Evolutionary conservation across 352 stramenopile genomes (phyloP).

Genomic region (Phytophthora cryptogea): DNA sequence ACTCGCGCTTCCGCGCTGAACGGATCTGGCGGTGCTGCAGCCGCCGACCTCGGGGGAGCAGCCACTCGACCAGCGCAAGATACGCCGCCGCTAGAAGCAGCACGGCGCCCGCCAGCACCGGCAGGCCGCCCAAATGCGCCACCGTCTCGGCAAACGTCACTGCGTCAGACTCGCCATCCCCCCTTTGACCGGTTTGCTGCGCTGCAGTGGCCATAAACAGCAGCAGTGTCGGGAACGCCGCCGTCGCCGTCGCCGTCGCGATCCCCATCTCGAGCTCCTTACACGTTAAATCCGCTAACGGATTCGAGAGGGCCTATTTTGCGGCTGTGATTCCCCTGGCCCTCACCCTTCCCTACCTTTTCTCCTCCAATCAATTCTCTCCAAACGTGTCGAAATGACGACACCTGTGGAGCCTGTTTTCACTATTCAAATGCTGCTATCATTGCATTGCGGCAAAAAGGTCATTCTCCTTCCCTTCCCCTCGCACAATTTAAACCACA

Average conservation of each 20-base stretch:
- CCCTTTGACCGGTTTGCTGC: not conserved
- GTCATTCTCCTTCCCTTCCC: conserved; percentile 27
- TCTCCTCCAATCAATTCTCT: conserved; percentile 54
- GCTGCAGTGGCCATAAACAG: not conserved
- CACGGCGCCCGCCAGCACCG: conserved; percentile 31
- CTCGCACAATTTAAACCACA: conserved; percentile 27
- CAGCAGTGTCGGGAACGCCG: not conserved
- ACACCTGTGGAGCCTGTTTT: not conserved
- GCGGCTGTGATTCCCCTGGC: conserved; percentile 39
- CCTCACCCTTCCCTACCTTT: conserved; percentile 58
- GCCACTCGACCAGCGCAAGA: conserved; percentile 49
- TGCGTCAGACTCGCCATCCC: not conserved
- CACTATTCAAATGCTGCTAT: conserved; percentile 14
- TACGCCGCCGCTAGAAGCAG: conserved; percentile 44
- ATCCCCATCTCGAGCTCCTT: conserved; percentile 17
- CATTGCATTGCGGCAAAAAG: conserved; percentile 7
- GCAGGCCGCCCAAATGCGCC: conserved; percentile 42
- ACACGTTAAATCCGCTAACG: conserved; percentile 18
- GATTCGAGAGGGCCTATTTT: conserved; percentile 22
- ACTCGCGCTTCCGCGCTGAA: conserved; percentile 14
- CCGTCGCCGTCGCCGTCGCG: not conserved
- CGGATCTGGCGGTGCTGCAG: conserved; percentile 18
- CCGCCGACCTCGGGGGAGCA: conserved; percentile 40
- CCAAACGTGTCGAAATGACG: conserved; percentile 17
- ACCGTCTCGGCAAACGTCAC: conserved; percentile 54